These are phyloP conservation scores for Nectriaceae sp. DNA, from an alignment of 2,329 filamentous ascomycete genomes.

Conservation along the genomic window DNA sequence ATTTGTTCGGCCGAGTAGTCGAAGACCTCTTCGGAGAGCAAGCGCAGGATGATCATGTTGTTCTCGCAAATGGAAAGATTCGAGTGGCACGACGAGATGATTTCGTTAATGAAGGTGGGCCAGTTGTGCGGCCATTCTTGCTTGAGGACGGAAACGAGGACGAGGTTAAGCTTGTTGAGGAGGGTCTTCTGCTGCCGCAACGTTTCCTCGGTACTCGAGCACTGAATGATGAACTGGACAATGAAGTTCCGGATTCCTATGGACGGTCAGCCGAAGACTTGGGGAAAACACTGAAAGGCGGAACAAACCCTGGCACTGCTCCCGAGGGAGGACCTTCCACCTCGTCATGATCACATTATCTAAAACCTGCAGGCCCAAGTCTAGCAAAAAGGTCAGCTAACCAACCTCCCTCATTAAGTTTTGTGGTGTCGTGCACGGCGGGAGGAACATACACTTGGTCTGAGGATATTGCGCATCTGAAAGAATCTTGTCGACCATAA, in stretches of 20 bases:
- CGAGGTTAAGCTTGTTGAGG: slow-evolving; percentile 96
- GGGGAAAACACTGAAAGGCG: slow-evolving; percentile 1
- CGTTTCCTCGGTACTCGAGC: slow-evolving; percentile 85
- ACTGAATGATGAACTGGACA: slow-evolving; percentile 96
- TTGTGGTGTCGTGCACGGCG: not conserved
- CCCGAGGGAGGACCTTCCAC: slow-evolving; percentile 96
- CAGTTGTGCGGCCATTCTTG: slow-evolving; percentile 99
- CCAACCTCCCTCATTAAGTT: slow-evolving; percentile 4
- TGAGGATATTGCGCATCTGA: slow-evolving; percentile 90
- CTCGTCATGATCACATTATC: slow-evolving; percentile 98
- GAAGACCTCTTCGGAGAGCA: slow-evolving; percentile 97
- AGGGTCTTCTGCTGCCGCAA: slow-evolving; percentile 83
- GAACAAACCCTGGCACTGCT: slow-evolving; percentile 82
- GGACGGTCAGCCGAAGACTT: slow-evolving; percentile 4
- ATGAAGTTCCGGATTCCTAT: slow-evolving; percentile 98
- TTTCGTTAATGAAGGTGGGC: slow-evolving; percentile 99
- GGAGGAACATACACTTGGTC: slow-evolving; percentile 78
- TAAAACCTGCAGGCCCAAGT: slow-evolving; percentile 91
- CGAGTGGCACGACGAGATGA: slow-evolving; percentile 92
- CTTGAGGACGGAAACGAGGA: slow-evolving; percentile 95
- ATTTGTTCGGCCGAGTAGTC: slow-evolving; percentile 99
- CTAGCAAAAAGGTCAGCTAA: slow-evolving; percentile 47
- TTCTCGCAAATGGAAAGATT: slow-evolving; percentile 98
- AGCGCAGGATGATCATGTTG: slow-evolving; percentile 96
- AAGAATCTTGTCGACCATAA: slow-evolving; percentile 95